Conservation (phyloP, 2,329 filamentous ascomycete genomes). For the Metarhizium humberi region DNA sequence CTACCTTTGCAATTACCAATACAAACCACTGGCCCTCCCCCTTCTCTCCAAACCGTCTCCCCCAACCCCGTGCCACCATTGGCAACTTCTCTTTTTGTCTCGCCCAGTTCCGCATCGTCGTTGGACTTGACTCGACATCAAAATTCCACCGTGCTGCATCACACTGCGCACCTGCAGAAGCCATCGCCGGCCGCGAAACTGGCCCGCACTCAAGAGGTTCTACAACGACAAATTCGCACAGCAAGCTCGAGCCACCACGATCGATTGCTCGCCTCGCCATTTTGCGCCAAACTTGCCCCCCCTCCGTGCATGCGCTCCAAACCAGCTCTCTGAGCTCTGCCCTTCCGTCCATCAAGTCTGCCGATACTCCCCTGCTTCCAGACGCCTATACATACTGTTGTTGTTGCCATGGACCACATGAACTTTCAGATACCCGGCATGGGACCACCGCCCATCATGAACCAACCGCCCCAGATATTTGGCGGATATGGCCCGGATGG, state of each 20-base stretch:
- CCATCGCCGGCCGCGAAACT: no score
- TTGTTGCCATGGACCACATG: constrained; percentile 33
- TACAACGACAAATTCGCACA: background rate
- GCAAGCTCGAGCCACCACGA: background rate
- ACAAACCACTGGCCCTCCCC: background rate
- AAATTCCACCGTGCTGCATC: background rate
- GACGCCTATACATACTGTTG: background rate
- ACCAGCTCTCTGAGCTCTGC: background rate
- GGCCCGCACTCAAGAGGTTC: background rate
- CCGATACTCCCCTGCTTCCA: background rate
- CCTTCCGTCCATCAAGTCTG: background rate
- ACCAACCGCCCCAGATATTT: constrained; percentile 62
- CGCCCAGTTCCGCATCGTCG: background rate
- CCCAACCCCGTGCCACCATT: background rate
- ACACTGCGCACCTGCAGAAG: background rate
- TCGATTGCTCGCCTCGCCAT: background rate
- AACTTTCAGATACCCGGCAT: constrained; percentile 50
- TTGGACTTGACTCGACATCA: background rate
- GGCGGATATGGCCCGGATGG: constrained; percentile 52
- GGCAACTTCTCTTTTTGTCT: background rate
- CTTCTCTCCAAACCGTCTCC: background rate
- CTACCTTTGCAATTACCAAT: background rate
- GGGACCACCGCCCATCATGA: constrained; percentile 49
- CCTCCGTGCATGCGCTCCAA: background rate
- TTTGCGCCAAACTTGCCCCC: background rate